Percentiles rank a stretch among this genome's conserved stretches.
phyloP scores from a whole-genome alignment of 306 rosid species.

The Lathyrus tuberosus region DNA sequence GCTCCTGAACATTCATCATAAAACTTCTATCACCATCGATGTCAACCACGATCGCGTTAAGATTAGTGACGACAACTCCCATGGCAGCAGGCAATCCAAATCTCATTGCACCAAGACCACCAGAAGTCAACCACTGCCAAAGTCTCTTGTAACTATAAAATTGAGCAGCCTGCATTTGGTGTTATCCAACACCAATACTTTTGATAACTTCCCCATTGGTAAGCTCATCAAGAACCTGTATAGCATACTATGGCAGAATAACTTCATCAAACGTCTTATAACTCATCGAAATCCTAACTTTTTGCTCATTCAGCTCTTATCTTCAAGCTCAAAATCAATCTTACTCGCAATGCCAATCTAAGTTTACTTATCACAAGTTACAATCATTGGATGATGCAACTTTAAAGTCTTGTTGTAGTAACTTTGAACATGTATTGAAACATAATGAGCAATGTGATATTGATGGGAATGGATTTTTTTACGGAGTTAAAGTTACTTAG shows the following conservation, averaged over 20 bases:
- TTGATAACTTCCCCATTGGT: conserved; percentile 75
- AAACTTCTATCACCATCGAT: conserved; percentile 94
- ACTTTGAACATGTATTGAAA: too few species aligned
- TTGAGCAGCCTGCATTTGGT: conserved; percentile 93
- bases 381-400: too few species aligned
- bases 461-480: too few species aligned
- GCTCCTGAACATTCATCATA: conserved; percentile 82
- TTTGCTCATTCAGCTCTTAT: conserved; percentile 75
- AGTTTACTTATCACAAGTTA: too few species aligned
- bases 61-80: conserved; percentile 83
- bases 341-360: conserved; percentile 43
- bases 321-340: conserved; percentile 72
- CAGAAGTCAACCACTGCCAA: conserved; percentile 77
- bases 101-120: conserved; percentile 95
- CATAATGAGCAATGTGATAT: too few species aligned
- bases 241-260: conserved; percentile 84
- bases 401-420: too few species aligned
- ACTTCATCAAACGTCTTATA: conserved; percentile 71
- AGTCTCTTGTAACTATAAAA: conserved; percentile 70
- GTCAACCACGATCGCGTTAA: conserved; percentile 60
- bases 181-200: conserved; percentile 90
- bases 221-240: conserved; percentile 79
- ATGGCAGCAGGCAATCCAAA: conserved; percentile 89
- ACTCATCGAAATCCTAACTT: conserved; percentile 57
- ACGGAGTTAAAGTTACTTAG: too few species aligned